Conservation (phyloP, 352 stramenopile species). For the Pythium graminicola region DNA sequence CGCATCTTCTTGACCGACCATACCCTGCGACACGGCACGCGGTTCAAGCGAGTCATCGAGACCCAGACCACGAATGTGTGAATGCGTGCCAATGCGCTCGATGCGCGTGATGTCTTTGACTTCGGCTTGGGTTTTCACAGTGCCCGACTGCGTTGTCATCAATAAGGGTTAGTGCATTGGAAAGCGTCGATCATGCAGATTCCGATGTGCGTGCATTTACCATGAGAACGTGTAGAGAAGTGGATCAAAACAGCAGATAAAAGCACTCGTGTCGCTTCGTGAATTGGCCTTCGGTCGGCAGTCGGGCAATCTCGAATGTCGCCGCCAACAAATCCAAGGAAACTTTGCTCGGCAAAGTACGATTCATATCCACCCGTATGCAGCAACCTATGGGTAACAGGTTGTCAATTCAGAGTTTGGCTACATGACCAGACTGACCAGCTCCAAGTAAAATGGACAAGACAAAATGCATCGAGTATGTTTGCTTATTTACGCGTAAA, state of each 20-base stretch:
- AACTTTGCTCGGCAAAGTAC: conserved; percentile 23
- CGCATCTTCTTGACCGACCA: conserved; percentile 95
- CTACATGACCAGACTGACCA: background rate
- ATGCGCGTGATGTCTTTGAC: conserved; percentile 97
- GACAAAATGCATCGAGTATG: too few species aligned
- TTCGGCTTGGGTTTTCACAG: conserved; percentile 82
- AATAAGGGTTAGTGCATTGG: conserved; percentile 1
- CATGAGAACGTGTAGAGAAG: conserved; percentile 7
- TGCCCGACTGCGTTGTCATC: conserved; percentile 29
- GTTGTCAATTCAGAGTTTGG: conserved; percentile 13
- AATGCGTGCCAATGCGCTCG: conserved; percentile 98
- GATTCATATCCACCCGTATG: conserved; percentile 13
- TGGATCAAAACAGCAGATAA: background rate
- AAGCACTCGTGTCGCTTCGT: conserved; percentile 14
- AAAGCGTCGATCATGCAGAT: background rate
- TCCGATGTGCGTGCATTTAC: background rate
- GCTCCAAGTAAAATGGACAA: too few species aligned
- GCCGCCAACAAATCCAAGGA: conserved; percentile 23
- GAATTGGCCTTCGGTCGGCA: too few species aligned
- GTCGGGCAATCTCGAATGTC: conserved; percentile 16
- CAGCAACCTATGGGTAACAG: too few species aligned
- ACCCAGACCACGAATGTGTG: conserved; percentile 97
- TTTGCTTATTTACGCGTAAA: conserved; percentile 37
- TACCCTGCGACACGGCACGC: conserved; percentile 90
- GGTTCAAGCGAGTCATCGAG: conserved; percentile 97